These are phyloP conservation scores for Grosmannia penicillata DNA, from an alignment of 2,329 filamentous ascomycete genomes.

Conservation along the genomic window DNA sequence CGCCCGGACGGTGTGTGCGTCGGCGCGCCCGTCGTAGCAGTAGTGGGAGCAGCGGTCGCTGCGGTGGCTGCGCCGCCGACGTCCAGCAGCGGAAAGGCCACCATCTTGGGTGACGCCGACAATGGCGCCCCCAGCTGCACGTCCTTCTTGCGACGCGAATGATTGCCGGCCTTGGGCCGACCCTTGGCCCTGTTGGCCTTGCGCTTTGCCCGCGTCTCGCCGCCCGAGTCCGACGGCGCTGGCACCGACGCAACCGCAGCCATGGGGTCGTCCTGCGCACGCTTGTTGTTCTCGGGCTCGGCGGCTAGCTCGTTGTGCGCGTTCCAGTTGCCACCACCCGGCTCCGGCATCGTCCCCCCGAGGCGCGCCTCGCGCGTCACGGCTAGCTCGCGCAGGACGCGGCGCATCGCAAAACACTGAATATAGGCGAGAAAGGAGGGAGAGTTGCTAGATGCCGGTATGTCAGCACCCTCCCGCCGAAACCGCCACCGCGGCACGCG, in stretches of 20 bases:
- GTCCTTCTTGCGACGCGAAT: too few relatives aligned
- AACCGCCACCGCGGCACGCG: slow-evolving; percentile 89
- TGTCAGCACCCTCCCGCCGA: slow-evolving; percentile 32
- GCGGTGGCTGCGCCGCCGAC: too few relatives aligned
- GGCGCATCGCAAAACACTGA: slow-evolving; percentile 16
- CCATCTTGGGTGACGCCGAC: too few relatives aligned
- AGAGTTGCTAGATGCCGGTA: slow-evolving; percentile 15
- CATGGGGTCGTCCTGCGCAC: neutral
- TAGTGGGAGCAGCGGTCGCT: too few relatives aligned
- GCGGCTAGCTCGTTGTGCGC: slow-evolving; percentile 5
- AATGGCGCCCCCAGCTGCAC: too few relatives aligned
- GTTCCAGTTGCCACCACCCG: slow-evolving; percentile 14
- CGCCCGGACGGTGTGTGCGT: slow-evolving; percentile 48
- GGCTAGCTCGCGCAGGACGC: slow-evolving; percentile 21
- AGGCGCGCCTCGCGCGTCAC: slow-evolving; percentile 13
- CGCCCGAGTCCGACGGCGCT: slow-evolving; percentile 1
- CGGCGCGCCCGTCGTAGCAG: too few relatives aligned
- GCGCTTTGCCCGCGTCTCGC: neutral
- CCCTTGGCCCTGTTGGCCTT: neutral
- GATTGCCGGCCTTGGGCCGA: too few relatives aligned
- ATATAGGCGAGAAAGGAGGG: slow-evolving; percentile 19
- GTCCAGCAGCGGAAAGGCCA: too few relatives aligned
- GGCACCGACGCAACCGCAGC: neutral
- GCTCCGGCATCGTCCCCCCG: slow-evolving; percentile 17
- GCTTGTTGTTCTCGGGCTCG: neutral